Evolutionary conservation across 805 yeast genomes (phyloP).

Genomic region (Sugiyamaella valdiviana): DNA sequence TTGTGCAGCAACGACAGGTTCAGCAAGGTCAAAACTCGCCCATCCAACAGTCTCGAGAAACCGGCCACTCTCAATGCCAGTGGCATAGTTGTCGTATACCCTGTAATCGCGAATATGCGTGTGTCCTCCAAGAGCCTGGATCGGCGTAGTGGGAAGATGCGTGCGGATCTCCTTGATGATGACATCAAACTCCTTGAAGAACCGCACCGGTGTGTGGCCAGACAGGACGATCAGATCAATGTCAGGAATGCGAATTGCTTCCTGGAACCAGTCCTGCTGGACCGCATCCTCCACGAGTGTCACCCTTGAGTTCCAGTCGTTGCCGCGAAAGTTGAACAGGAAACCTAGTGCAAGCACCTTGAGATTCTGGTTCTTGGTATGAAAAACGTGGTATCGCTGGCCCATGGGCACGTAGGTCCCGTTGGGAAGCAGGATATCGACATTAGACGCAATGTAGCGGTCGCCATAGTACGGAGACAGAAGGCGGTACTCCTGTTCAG

Average conservation of each 20-base stretch:
- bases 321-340: conserved; percentile 64
- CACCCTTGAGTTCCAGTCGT: conserved; percentile 57
- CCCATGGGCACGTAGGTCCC: conserved; percentile 60
- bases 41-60: conserved; percentile 94
- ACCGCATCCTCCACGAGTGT: conserved; percentile 52
- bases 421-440: conserved; percentile 30
- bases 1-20: conserved; percentile 20
- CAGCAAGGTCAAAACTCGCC: conserved; percentile 43
- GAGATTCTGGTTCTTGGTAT: conserved; percentile 47
- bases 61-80: conserved; percentile 87
- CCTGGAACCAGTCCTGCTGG: conserved; percentile 58
- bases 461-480: conserved; percentile 53
- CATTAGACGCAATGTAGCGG: conserved; percentile 48
- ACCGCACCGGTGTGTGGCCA: conserved; percentile 74
- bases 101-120: conserved; percentile 85
- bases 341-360: conserved; percentile 69
- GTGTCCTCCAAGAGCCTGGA: conserved; percentile 93
- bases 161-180: conserved; percentile 48
- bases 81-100: conserved; percentile 55
- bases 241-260: conserved; percentile 35
- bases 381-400: conserved; percentile 54
- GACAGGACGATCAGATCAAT: conserved; percentile 64
- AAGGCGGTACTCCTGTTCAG: conserved; percentile 56
- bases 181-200: conserved; percentile 47
- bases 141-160: conserved; percentile 53